phyloP scores from a whole-genome alignment of 2,329 filamentous ascomycete species.

The Fusarium sp. region DNA sequence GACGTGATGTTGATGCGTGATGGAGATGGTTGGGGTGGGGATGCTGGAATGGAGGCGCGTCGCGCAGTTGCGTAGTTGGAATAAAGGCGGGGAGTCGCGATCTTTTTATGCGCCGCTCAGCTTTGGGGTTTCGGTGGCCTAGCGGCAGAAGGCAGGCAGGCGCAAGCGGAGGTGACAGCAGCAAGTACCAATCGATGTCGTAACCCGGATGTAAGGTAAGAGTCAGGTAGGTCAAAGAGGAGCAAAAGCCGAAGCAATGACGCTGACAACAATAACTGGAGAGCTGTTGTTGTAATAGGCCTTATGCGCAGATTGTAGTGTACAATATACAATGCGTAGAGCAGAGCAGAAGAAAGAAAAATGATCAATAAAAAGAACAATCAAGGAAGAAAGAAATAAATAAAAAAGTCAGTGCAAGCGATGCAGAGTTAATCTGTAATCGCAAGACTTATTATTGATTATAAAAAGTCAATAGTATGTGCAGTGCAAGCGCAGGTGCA shows the following conservation, averaged over 20 bases:
- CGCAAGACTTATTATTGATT: constrained; percentile 38
- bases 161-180: constrained; percentile 37
- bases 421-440: constrained; percentile 5
- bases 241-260: constrained; percentile 32
- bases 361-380: constrained; percentile 23
- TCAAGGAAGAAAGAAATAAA: constrained; percentile 15
- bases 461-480: constrained; percentile 17
- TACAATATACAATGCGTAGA: constrained; percentile 11
- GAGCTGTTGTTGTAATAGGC: constrained; percentile 10
- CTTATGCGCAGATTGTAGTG: constrained; percentile 9
- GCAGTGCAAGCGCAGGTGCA: not conserved
- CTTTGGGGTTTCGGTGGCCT: constrained; percentile 32
- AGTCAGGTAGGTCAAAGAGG: constrained; percentile 20
- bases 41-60: constrained; percentile 39
- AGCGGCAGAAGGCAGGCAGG: constrained; percentile 19
- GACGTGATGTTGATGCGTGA: constrained; percentile 31
- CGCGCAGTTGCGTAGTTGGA: constrained; percentile 31
- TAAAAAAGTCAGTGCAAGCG: constrained; percentile 18
- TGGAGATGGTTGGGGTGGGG: constrained; percentile 27
- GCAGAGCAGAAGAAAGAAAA: constrained; percentile 1
- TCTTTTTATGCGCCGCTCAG: constrained; percentile 33
- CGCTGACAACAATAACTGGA: constrained; percentile 27
- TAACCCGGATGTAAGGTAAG: constrained; percentile 29
- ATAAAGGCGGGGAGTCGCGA: constrained; percentile 30
- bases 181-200: constrained; percentile 23